These are phyloP conservation scores for Penicillium rolfsii DNA, from an alignment of 2,329 filamentous ascomycete genomes.

Conservation along the genomic window DNA sequence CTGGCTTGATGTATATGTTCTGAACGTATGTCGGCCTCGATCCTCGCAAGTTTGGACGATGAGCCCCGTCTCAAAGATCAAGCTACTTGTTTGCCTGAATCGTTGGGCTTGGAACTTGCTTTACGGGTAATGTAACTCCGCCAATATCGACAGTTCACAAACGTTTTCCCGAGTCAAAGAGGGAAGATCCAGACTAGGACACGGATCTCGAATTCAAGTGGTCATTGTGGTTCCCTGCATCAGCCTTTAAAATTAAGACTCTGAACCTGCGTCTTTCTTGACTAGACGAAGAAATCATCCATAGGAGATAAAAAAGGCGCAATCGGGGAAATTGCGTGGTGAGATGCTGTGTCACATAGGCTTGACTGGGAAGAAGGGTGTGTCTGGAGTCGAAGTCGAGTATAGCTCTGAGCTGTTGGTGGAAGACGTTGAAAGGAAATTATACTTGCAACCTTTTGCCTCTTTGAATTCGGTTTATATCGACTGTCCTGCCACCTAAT, in stretches of 20 bases:
- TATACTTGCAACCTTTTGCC: background rate
- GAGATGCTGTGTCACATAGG: background rate
- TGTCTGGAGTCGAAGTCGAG: background rate
- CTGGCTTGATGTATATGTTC: background rate
- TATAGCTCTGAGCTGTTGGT: background rate
- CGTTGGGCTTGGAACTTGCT: background rate
- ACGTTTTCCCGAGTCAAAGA: background rate
- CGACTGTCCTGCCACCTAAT: background rate
- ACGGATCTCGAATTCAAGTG: background rate
- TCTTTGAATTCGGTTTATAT: background rate
- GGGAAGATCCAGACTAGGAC: background rate
- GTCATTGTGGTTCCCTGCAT: slow-evolving; percentile 1
- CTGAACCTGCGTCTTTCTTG: slow-evolving; percentile 4
- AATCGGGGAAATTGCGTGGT: background rate
- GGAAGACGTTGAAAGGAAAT: background rate
- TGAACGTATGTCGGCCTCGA: background rate
- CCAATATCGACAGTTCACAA: background rate
- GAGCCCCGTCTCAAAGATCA: slow-evolving; percentile 20
- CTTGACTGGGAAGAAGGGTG: background rate
- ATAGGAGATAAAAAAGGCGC: background rate
- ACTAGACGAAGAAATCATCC: background rate
- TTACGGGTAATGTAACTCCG: background rate
- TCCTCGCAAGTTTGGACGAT: slow-evolving; percentile 5
- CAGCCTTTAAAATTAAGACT: background rate
- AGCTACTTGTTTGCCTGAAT: background rate